A percentile compares a stretch with the other conserved stretches of the same genome.
Evolutionary conservation across 2,329 filamentous ascomycete species (phyloP).

Genomic region (Penicillium nordicum): DNA sequence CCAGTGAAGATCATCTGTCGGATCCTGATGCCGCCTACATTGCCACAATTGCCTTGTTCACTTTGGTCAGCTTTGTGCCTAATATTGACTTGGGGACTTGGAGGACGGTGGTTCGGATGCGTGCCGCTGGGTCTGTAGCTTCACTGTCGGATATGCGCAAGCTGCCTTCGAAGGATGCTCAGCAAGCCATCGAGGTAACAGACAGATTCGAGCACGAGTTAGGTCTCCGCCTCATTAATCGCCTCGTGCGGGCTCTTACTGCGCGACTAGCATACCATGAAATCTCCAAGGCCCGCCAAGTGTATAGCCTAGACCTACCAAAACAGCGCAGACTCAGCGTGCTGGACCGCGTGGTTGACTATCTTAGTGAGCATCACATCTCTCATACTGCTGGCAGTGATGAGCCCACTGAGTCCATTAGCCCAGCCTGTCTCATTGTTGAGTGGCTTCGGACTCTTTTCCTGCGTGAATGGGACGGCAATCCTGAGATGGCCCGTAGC

Average conservation of each 20-base stretch:
- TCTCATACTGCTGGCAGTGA: constrained; percentile 9
- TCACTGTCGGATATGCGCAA: constrained; percentile 39
- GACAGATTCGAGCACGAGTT: constrained; percentile 52
- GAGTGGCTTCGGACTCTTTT: constrained; percentile 62
- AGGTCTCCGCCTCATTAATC: constrained; percentile 49
- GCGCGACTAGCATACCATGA: constrained; percentile 50
- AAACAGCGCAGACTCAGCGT: constrained; percentile 32
- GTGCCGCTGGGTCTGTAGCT: constrained; percentile 38
- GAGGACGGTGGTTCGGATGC: constrained; percentile 43
- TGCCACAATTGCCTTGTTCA: constrained; percentile 37
- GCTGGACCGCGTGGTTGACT: constrained; percentile 37
- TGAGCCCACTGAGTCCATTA: constrained; percentile 18
- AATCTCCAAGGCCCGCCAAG: constrained; percentile 41
- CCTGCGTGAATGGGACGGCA: constrained; percentile 76
- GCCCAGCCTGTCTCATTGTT: constrained; percentile 35
- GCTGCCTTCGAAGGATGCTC: constrained; percentile 27
- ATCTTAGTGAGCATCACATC: constrained; percentile 31
- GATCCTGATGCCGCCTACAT: constrained; percentile 41
- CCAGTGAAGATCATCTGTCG: constrained; percentile 33
- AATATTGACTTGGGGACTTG: constrained; percentile 36
- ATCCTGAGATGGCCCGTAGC: constrained; percentile 65
- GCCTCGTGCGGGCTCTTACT: constrained; percentile 49
- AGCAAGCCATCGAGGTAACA: constrained; percentile 32
- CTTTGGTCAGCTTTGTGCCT: constrained; percentile 39
- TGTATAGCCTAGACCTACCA: constrained; percentile 26